Evolutionary conservation across 2,329 filamentous ascomycete species (phyloP).

Genomic region (Penicillium sp.): DNA sequence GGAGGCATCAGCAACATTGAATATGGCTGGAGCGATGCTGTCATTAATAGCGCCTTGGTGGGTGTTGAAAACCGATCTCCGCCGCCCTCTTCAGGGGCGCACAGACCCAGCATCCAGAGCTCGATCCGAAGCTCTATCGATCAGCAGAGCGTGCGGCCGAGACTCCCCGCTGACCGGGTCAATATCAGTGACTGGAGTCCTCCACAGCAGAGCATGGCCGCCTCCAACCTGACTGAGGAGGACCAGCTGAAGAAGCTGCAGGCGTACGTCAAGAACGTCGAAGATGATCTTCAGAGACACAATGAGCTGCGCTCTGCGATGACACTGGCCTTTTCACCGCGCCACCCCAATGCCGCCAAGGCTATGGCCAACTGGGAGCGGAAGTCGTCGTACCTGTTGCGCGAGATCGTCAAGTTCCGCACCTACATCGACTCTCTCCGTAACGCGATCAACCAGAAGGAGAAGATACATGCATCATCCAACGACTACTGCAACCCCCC

Average conservation of each 20-base stretch:
- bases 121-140: slow-evolving; percentile 64
- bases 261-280: slow-evolving; percentile 76
- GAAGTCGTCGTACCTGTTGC: slow-evolving; percentile 83
- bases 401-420: slow-evolving; percentile 93
- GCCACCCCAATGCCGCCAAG: slow-evolving; percentile 71
- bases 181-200: slow-evolving; percentile 83
- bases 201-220: slow-evolving; percentile 83
- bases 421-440: slow-evolving; percentile 87
- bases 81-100: slow-evolving; percentile 32
- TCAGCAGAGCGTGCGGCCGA: slow-evolving; percentile 57
- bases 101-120: slow-evolving; percentile 53
- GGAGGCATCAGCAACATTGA: slow-evolving; percentile 96
- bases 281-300: slow-evolving; percentile 77
- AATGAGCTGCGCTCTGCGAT: slow-evolving; percentile 84
- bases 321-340: slow-evolving; percentile 80
- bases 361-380: slow-evolving; percentile 97
- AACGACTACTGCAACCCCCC: slow-evolving; percentile 10
- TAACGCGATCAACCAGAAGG: slow-evolving; percentile 63
- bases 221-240: slow-evolving; percentile 68
- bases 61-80: slow-evolving; percentile 43
- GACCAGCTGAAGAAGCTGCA: slow-evolving; percentile 73
- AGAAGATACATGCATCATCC: slow-evolving; percentile 57
- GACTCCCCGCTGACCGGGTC: slow-evolving; percentile 78
- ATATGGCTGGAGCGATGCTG: slow-evolving; percentile 87
- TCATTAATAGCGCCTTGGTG: slow-evolving; percentile 72